Conservation (phyloP, 2,329 filamentous ascomycete species). For the Ploettnerulaceae sp. region DNA sequence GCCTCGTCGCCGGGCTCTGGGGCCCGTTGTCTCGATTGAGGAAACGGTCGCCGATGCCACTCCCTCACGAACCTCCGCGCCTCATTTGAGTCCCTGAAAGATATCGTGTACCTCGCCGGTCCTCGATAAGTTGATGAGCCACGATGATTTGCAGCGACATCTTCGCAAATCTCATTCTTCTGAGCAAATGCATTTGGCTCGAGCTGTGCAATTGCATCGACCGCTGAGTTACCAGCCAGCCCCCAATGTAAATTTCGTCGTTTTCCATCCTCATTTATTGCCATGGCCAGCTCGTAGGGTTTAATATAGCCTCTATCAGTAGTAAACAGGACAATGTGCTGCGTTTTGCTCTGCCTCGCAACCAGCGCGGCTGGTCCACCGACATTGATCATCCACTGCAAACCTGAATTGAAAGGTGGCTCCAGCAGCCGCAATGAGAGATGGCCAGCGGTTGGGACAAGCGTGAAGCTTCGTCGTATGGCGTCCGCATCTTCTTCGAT, state of each 20-base stretch:
- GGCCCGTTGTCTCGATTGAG: conserved; percentile 29
- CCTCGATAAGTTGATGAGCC: neutral
- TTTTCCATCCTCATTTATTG: conserved; percentile 28
- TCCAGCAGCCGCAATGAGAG: conserved; percentile 34
- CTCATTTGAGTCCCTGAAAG: conserved; percentile 32
- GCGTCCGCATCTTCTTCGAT: conserved; percentile 43
- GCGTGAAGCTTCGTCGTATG: conserved; percentile 45
- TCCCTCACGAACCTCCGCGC: conserved; percentile 42
- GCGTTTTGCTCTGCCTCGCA: conserved; percentile 17
- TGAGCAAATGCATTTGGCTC: neutral
- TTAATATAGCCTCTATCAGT: conserved; percentile 22
- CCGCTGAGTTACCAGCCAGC: conserved; percentile 19
- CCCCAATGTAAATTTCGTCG: conserved; percentile 33
- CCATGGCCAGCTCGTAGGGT: conserved; percentile 18
- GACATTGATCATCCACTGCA: conserved; percentile 35
- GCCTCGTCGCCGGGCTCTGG: conserved; percentile 33
- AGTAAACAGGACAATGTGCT: conserved; percentile 30
- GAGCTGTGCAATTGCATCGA: conserved; percentile 16
- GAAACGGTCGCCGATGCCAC: conserved; percentile 48
- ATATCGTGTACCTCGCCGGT: conserved; percentile 28
- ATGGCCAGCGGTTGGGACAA: conserved; percentile 41
- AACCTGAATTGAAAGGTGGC: conserved; percentile 33
- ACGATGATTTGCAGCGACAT: neutral
- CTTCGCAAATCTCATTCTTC: conserved; percentile 2
- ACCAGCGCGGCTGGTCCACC: conserved; percentile 29